phyloP scores from a whole-genome alignment of 225 moss, liverwort and hornwort species.

The Polytrichum commune region DNA sequence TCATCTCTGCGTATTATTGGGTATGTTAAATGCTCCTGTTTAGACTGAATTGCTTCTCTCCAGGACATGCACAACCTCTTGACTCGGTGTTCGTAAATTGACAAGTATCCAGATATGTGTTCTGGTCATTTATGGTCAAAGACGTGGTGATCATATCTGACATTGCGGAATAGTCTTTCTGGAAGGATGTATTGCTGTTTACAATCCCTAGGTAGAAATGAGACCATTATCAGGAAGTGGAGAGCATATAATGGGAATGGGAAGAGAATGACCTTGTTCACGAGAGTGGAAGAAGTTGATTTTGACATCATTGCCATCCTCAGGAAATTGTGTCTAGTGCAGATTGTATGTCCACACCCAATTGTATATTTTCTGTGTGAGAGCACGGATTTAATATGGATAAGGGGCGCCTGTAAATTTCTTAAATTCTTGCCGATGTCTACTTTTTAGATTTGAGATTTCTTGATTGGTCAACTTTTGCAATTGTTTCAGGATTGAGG shows the following conservation, averaged over 20 bases:
- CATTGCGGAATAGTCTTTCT: not conserved
- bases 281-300: no score
- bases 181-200: not conserved
- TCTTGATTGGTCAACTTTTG: not conserved
- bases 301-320: no score
- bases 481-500: conserved; percentile 26
- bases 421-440: not conserved
- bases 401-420: not conserved
- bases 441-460: not conserved
- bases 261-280: no score
- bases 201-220: not conserved
- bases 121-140: not conserved
- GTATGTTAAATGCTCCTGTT: conserved; percentile 14
- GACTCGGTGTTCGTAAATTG: conserved; percentile 3
- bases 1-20: conserved; percentile 30
- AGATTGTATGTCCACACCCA: not conserved
- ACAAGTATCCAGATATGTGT: conserved; percentile 5
- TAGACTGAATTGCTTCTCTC: conserved; percentile 1
- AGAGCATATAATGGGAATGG: no score
- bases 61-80: not conserved
- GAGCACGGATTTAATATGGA: not conserved
- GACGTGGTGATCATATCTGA: not conserved
- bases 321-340: not conserved
- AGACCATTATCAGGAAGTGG: not conserved
- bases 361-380: not conserved